Evolutionary conservation across 2,329 filamentous ascomycete genomes (phyloP).

Genomic region (Ceratocystis diversiconidia): DNA sequence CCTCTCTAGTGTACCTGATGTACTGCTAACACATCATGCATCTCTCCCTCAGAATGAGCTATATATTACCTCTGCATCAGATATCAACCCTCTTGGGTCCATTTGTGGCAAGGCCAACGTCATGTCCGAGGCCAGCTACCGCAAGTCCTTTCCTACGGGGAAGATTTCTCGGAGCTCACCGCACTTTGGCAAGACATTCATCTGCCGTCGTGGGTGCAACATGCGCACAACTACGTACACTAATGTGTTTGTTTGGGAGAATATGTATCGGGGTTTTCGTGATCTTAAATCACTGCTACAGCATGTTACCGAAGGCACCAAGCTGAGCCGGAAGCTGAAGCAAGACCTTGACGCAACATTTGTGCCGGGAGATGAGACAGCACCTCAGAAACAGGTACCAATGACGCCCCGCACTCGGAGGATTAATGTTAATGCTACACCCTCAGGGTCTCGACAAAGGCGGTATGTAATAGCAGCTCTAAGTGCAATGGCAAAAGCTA

Average conservation of each 20-base stretch:
- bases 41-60: slow-evolving; percentile 55
- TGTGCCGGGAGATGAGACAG: neutral
- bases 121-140: slow-evolving; percentile 57
- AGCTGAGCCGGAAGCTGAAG: slow-evolving; percentile 37
- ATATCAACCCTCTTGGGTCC: slow-evolving; percentile 71
- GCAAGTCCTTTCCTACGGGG: slow-evolving; percentile 55
- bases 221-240: slow-evolving; percentile 82
- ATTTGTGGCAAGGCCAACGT: slow-evolving; percentile 83
- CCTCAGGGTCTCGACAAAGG: slow-evolving; percentile 9
- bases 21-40: neutral
- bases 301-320: slow-evolving; percentile 57
- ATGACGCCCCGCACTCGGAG: slow-evolving; percentile 12
- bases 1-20: neutral
- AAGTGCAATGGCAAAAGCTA: neutral
- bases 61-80: slow-evolving; percentile 78
- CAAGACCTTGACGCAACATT: slow-evolving; percentile 15
- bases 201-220: slow-evolving; percentile 82
- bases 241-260: slow-evolving; percentile 82
- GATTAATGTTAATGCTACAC: slow-evolving; percentile 9
- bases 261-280: slow-evolving; percentile 54
- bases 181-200: slow-evolving; percentile 72
- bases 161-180: slow-evolving; percentile 57
- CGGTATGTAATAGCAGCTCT: neutral
- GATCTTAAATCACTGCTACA: slow-evolving; percentile 53
- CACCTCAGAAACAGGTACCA: neutral